Percentiles rank a stretch among this genome's conserved stretches.
Conservation (phyloP, 768 basidiomycete species). For the Panaeolus papilionaceus region DNA sequence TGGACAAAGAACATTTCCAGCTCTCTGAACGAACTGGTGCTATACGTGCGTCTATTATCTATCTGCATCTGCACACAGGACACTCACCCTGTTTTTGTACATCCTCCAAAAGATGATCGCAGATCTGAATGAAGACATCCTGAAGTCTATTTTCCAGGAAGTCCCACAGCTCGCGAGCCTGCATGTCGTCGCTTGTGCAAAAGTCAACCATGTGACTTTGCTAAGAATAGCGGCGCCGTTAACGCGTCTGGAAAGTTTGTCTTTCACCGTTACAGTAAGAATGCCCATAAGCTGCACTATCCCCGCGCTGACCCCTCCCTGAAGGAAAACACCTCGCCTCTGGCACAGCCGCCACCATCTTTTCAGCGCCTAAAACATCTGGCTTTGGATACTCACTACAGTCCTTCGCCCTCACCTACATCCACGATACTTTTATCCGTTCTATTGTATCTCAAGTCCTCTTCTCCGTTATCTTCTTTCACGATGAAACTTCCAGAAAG, state of each 20-base stretch:
- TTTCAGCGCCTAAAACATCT: conserved; percentile 55
- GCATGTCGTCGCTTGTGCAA: conserved; percentile 66
- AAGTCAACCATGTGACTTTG: conserved; percentile 57
- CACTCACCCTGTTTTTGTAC: conserved; percentile 1
- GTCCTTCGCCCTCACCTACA: conserved; percentile 36
- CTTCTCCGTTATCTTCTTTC: conserved; percentile 42
- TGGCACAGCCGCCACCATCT: conserved; percentile 36
- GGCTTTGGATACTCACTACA: conserved; percentile 55
- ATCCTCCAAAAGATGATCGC: conserved; percentile 52
- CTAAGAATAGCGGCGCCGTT: conserved; percentile 53
- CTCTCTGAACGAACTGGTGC: conserved; percentile 58
- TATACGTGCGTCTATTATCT: conserved; percentile 55
- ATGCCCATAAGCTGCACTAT: conserved; percentile 2
- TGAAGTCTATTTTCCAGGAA: conserved; percentile 52
- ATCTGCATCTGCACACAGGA: background rate
- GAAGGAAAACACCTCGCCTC: conserved; percentile 43
- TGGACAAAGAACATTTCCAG: conserved; percentile 55
- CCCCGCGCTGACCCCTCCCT: conserved; percentile 15
- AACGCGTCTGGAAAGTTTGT: conserved; percentile 64
- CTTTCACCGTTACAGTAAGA: conserved; percentile 65
- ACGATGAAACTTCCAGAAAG: conserved; percentile 53
- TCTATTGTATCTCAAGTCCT: conserved; percentile 38
- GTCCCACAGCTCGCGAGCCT: conserved; percentile 62
- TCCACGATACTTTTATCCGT: conserved; percentile 37
- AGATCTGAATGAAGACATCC: conserved; percentile 57